Conservation (phyloP, 306 rosid species). For the Potentilla sterilis region DNA sequence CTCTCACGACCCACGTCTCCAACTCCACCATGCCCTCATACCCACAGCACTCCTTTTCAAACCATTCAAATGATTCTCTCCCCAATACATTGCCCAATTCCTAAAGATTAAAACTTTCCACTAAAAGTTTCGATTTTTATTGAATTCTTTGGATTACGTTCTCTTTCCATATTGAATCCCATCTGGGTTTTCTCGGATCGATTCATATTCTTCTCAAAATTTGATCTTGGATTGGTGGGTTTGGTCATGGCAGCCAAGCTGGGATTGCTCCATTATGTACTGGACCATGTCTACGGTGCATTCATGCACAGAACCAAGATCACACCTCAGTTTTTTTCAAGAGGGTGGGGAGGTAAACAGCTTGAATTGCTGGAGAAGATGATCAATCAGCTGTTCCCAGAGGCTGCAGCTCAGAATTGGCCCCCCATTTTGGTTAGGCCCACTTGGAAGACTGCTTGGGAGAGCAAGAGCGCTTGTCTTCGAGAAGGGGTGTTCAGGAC, state of each 20-base stretch:
- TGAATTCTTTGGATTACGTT: not conserved
- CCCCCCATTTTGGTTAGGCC: constrained; percentile 69
- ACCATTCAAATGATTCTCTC: not conserved
- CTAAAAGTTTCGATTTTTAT: not conserved
- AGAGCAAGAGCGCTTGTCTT: constrained; percentile 60
- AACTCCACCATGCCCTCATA: not conserved
- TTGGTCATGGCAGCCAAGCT: constrained; percentile 66
- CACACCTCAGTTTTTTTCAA: constrained; percentile 76
- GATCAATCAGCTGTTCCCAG: constrained; percentile 76
- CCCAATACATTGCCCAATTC: not conserved
- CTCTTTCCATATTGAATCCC: not conserved
- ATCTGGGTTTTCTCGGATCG: constrained; percentile 9
- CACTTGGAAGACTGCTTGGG: constrained; percentile 82
- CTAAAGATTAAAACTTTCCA: not conserved
- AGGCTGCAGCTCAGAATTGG: constrained; percentile 55
- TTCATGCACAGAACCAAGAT: constrained; percentile 83
- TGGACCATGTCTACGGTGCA: constrained; percentile 91
- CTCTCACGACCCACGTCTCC: not conserved
- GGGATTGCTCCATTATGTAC: constrained; percentile 83
- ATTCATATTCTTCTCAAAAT: not conserved
- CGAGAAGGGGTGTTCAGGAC: constrained; percentile 88
- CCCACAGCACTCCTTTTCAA: not conserved
- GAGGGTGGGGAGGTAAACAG: constrained; percentile 92
- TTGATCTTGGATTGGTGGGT: not conserved
- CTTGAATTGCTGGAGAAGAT: constrained; percentile 79